A percentile compares a stretch with the other conserved stretches of the same genome.
Evolutionary conservation across 257 asterid species (phyloP).

Genomic region (Vinca minor): DNA sequence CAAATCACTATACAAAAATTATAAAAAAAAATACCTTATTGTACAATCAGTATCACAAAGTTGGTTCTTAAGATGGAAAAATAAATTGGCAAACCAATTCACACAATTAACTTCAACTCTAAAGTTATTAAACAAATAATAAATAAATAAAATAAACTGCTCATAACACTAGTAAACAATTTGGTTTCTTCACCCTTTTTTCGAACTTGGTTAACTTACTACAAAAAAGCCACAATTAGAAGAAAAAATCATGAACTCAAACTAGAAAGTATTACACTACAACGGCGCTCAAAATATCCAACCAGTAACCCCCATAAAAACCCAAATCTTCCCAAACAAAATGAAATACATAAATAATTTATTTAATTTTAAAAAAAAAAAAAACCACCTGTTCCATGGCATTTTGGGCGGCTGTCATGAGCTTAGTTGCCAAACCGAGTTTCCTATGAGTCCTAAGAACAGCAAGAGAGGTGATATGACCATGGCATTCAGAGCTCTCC

Average conservation of each 20-base stretch:
- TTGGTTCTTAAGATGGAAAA: no score
- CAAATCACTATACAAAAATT: no score
- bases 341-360: background rate
- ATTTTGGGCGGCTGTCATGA: slow-evolving; percentile 98
- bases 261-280: background rate
- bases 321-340: background rate
- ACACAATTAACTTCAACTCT: no score
- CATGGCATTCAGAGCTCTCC: slow-evolving; percentile 89
- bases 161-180: no score
- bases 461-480: slow-evolving; percentile 97
- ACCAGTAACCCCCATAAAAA: background rate
- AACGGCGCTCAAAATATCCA: background rate
- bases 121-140: no score
- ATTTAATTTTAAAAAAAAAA: no score
- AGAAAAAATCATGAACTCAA: background rate
- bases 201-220: no score
- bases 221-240: background rate
- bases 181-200: no score
- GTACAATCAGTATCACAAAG: no score
- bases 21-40: no score
- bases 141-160: no score
- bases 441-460: slow-evolving; percentile 96
- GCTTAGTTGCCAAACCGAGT: slow-evolving; percentile 90
- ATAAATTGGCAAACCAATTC: no score
- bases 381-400: slow-evolving; percentile 83